Evolutionary conservation across 495 filamentous ascomycete genomes (phyloP), one percentile per base, ranked within the genome.

Genomic region (Xylaria cubensis): DNA sequence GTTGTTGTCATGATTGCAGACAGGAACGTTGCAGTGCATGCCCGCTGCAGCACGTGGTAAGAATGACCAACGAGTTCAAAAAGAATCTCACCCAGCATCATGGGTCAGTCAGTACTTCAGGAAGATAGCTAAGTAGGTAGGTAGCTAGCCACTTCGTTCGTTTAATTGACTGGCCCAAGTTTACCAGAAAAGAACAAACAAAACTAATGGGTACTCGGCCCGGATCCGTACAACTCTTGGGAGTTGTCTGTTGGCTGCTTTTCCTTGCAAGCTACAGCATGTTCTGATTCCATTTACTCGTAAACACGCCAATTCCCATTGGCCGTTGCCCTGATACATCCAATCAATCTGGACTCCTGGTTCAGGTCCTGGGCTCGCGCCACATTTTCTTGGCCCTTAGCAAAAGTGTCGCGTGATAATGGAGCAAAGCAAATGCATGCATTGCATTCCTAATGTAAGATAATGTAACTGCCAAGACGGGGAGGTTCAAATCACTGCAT

Each of bases 121-220:
- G 3, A 39, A 61, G 56, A 61, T 39, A 56, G 13, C 55, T 26
- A n/a, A 3, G 34, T 2, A 39, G 6, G 4, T 39, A n/a, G 3
- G 34, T 2, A 39, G 6, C 36, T 39, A 39, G 36, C 36, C 36
- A 8, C 36, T 36, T 29, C 24, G 58, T 44, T 44, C 39, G 24
- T 26, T 32, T 29, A 5, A 9, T 13, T 41, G 1, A 41, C 39
- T 46, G 62, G 19, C 62, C 41, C 62, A 32, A 48, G 21, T 29
- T 64, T 29, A 41, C 46, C 62, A 24, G 62, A 48, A 64, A 46
- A n/a, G 59, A 29, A 29, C 26, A 29, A 29, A 62, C 32, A 26
- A 26, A 53, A 13, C 21, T 26, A 13, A 53, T 51, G 50, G 39
- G 39, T 51, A 10, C 50, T 51, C 50, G 50, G 50, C n/a, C 50